A percentile compares a stretch with the other conserved stretches of the same genome.
These are phyloP conservation scores for Aegle marmelos DNA, from an alignment of 345 rosid genomes.

Conservation along the genomic window DNA sequence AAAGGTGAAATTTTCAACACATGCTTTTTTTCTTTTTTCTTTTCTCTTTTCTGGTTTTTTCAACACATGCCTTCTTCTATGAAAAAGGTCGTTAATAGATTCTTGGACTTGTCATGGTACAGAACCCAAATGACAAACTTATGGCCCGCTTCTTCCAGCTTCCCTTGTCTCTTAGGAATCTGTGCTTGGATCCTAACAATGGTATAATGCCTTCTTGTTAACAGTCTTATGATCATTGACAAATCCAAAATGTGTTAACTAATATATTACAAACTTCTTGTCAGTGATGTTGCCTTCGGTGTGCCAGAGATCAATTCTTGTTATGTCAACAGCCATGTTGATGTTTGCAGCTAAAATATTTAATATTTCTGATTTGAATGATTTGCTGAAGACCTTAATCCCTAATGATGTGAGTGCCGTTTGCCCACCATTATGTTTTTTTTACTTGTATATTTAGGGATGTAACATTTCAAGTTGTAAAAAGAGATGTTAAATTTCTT, in stretches of 20 bases:
- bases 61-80: background rate
- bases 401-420: constrained; percentile 59
- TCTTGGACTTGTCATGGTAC: constrained; percentile 29
- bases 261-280: constrained; percentile 13
- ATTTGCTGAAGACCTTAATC: constrained; percentile 53
- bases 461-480: background rate
- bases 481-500: background rate
- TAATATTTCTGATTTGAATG: constrained; percentile 52
- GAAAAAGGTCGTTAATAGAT: background rate
- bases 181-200: constrained; percentile 47
- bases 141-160: constrained; percentile 81
- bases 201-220: constrained; percentile 43
- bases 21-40: background rate
- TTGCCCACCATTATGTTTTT: background rate
- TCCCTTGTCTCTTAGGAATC: constrained; percentile 60
- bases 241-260: constrained; percentile 8
- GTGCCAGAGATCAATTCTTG: constrained; percentile 60
- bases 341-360: constrained; percentile 77
- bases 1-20: constrained; percentile 45
- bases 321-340: constrained; percentile 61
- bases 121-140: constrained; percentile 62
- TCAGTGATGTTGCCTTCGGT: constrained; percentile 59
- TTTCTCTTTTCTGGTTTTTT: background rate
- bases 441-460: background rate
- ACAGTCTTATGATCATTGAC: background rate